Base-by-base conservation (phyloP, 75 land plant genomes). In the Pinus taeda region DNA sequence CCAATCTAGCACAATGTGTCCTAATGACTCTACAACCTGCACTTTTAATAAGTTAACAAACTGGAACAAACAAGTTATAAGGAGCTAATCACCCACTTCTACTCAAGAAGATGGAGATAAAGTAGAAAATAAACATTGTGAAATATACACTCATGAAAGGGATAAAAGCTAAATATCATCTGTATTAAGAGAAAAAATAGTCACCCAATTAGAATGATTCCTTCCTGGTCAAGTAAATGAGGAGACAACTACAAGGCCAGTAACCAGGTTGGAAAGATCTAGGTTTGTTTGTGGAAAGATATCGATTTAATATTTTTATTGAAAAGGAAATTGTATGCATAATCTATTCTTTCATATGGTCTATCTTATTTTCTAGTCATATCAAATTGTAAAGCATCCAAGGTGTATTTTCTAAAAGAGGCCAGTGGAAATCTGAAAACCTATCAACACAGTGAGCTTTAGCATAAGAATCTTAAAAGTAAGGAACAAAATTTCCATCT, bases 11-110 rank as follows among this genome's bases (percentile, higher is more conserved):
- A 97, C 85, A 60, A 79, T 83, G 81, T 97, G 98, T 6, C 99
- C 99, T 67, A 97, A 82, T 9, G 98, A 93, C 76, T 92, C 96
- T 18, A 98, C 96, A 64, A 93, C 99, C 99, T 95, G 29, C 74
- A 83, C 15, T 59, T 59, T 26, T 37, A 7, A 59, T 9, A 49
- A 49, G 55, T 9, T 49, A 9, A 1, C 15, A 26, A 26, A 26
- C 26, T 26, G 26, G 26, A 26, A 36, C 15, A 2, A 36, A 65
- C 2, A 65, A 20, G 3, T n/a, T 33, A 36, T 6, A 7, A 33
- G 24, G 20, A 42, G 24, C 24, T 69, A 69, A 69, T 39, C 49
- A 42, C 24, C 14, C 33, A 37, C 36, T 65, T 30, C 42, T 37
- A 18, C 69, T 65, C 69, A 6, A 29, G 15, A 15, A 2, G 33